Percentiles rank a stretch among this genome's conserved stretches.
These are phyloP conservation scores for Gymnopus androsaceus DNA, from an alignment of 1,284 basidiomycete genomes.

Conservation along the genomic window DNA sequence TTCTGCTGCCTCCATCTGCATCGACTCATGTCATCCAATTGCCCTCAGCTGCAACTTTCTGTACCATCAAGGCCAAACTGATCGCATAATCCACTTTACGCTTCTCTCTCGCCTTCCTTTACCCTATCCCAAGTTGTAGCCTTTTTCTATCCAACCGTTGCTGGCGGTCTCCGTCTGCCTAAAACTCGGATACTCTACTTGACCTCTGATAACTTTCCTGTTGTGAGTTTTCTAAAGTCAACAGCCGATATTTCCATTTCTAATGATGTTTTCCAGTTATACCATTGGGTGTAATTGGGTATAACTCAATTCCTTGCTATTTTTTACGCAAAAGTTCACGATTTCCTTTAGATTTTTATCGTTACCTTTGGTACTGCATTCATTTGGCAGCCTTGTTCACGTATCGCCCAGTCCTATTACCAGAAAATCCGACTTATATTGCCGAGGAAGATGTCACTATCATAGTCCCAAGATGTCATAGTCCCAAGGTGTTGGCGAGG, in stretches of 20 bases:
- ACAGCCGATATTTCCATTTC: background rate
- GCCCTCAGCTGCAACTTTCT: too few relatives aligned
- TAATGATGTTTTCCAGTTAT: slow-evolving; percentile 57
- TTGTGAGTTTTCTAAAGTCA: slow-evolving; percentile 59
- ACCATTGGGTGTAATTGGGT: slow-evolving; percentile 91
- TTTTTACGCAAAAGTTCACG: background rate
- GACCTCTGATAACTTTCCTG: slow-evolving; percentile 77
- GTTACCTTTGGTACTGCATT: slow-evolving; percentile 89
- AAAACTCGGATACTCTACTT: slow-evolving; percentile 64
- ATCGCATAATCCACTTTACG: too few relatives aligned
- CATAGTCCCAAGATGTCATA: slow-evolving; percentile 91
- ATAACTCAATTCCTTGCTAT: slow-evolving; percentile 1
- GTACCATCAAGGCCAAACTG: too few relatives aligned
- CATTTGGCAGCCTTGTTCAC: slow-evolving; percentile 74
- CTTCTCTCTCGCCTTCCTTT: background rate
- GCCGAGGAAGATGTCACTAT: slow-evolving; percentile 92
- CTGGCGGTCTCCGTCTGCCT: too few relatives aligned
- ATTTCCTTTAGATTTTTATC: slow-evolving; percentile 65
- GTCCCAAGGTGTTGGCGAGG: slow-evolving; percentile 92
- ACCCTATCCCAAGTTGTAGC: slow-evolving; percentile 41
- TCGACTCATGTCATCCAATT: too few relatives aligned
- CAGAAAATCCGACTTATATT: slow-evolving; percentile 85
- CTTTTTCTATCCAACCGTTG: too few relatives aligned
- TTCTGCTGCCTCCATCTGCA: too few relatives aligned
- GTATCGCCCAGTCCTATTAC: slow-evolving; percentile 84